Conservation (phyloP, 2,329 filamentous ascomycete species). For the Camptophora hylomeconis region DNA sequence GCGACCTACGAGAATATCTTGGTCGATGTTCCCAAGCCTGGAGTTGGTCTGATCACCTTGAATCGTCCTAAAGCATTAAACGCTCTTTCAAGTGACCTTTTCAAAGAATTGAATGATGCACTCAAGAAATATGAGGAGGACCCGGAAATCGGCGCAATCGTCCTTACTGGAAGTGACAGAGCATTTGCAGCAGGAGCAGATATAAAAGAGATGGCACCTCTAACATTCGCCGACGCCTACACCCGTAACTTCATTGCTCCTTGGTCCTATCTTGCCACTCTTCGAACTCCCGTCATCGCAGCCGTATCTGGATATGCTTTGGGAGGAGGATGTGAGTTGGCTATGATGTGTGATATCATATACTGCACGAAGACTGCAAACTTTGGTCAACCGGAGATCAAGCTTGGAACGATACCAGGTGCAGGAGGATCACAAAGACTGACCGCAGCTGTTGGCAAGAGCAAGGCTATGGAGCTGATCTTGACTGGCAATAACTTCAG, state of each 20-base stretch:
- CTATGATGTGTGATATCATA: conserved; percentile 92
- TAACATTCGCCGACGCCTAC: conserved; percentile 82
- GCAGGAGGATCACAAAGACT: conserved; percentile 84
- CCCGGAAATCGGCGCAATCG: conserved; percentile 57
- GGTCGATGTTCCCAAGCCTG: conserved; percentile 70
- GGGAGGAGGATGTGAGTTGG: conserved; percentile 89
- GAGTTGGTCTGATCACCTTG: conserved; percentile 80
- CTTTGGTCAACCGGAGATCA: conserved; percentile 96
- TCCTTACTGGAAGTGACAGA: conserved; percentile 78
- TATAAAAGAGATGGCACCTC: conserved; percentile 96
- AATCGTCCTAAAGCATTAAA: conserved; percentile 94
- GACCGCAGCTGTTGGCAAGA: conserved; percentile 70
- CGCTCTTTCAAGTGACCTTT: conserved; percentile 80
- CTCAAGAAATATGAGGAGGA: conserved; percentile 58
- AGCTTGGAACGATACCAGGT: conserved; percentile 82
- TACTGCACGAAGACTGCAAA: conserved; percentile 79
- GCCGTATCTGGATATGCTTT: conserved; percentile 91
- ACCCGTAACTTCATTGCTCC: conserved; percentile 84
- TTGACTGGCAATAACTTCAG: conserved; percentile 74
- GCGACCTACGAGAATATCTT: conserved; percentile 65
- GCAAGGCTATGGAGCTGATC: conserved; percentile 81
- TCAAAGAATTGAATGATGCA: conserved; percentile 74
- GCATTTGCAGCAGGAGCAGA: conserved; percentile 94
- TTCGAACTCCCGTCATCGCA: conserved; percentile 90
- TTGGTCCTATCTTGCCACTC: conserved; percentile 72